These are phyloP conservation scores for Echinochloa phyllopogon DNA, from an alignment of 176 grass and related monocot genomes.

Conservation along the genomic window DNA sequence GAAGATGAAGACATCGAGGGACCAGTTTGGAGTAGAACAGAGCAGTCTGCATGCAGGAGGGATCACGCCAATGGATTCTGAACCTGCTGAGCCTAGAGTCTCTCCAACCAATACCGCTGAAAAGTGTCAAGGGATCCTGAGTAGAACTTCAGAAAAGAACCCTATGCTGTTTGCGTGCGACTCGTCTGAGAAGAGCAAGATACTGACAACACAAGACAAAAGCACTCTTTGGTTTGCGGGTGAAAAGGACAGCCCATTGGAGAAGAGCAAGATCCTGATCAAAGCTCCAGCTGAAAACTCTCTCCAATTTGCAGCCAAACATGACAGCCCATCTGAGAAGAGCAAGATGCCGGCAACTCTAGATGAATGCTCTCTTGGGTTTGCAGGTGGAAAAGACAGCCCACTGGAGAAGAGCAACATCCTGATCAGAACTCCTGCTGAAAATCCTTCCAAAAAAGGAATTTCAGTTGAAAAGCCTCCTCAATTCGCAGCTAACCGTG, in stretches of 20 bases:
- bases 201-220: conserved; percentile 27
- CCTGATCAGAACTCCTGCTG: conserved; percentile 20
- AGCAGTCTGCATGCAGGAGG: conserved; percentile 29
- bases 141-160: conserved; percentile 34
- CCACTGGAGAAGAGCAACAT: conserved; percentile 33
- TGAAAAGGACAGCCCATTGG: conserved; percentile 3
- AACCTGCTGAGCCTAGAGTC: conserved; percentile 33
- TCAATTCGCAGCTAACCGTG: not conserved
- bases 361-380: conserved; percentile 32
- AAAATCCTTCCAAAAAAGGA: not conserved
- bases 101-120: conserved; percentile 50
- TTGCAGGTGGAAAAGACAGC: not conserved
- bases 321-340: conserved; percentile 34
- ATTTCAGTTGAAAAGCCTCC: conserved; percentile 10
- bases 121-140: conserved; percentile 38
- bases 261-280: conserved; percentile 40
- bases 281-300: conserved; percentile 6
- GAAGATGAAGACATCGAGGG: conserved; percentile 48
- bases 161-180: conserved; percentile 29
- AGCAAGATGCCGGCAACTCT: conserved; percentile 41
- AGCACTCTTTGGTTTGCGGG: not conserved
- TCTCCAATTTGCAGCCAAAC: conserved; percentile 25
- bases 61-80: conserved; percentile 41
- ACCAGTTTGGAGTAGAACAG: conserved; percentile 51
- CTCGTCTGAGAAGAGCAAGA: conserved; percentile 48